phyloP scores from a whole-genome alignment of 192 early-diverging fungal genomes.

The Coemansia furcata region DNA sequence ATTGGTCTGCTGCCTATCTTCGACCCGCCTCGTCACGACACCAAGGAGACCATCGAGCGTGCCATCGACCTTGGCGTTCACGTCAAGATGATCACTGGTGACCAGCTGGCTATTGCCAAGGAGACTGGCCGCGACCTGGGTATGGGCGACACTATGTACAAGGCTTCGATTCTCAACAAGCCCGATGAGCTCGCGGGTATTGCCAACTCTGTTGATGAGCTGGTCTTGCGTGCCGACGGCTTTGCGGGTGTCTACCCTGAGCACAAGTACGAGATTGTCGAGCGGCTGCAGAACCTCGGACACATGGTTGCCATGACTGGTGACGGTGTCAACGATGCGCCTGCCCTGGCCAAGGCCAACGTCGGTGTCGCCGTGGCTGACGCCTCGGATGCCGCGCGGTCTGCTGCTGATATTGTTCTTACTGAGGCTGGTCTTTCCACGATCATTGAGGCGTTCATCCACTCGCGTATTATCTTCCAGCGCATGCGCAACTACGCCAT shows the following conservation, averaged over 20 bases:
- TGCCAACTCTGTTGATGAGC: conserved; percentile 56
- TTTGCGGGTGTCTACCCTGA: conserved; percentile 68
- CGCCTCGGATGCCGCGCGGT: conserved; percentile 73
- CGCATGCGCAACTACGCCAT: conserved; percentile 91
- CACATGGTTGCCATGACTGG: conserved; percentile 74
- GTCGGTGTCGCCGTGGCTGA: conserved; percentile 75
- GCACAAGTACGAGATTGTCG: conserved; percentile 72
- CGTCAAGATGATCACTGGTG: conserved; percentile 96
- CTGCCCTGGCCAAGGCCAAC: conserved; percentile 68
- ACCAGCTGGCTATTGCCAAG: conserved; percentile 87
- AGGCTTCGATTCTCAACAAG: conserved; percentile 62
- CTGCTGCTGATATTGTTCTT: conserved; percentile 76
- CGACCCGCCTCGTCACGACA: conserved; percentile 75
- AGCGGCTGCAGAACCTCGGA: conserved; percentile 64
- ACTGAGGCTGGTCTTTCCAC: conserved; percentile 78
- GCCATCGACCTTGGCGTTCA: conserved; percentile 71
- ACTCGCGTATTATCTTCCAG: conserved; percentile 93
- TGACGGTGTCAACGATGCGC: conserved; percentile 74
- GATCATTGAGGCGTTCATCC: conserved; percentile 89
- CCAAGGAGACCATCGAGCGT: conserved; percentile 77
- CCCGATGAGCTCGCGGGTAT: conserved; percentile 61
- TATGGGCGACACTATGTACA: conserved; percentile 74
- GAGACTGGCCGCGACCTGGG: conserved; percentile 69
- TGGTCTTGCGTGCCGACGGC: conserved; percentile 63
- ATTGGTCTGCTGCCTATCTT: conserved; percentile 76